Base-by-base conservation (phyloP, 495 filamentous ascomycete species). In the Pyronema domesticum region DNA sequence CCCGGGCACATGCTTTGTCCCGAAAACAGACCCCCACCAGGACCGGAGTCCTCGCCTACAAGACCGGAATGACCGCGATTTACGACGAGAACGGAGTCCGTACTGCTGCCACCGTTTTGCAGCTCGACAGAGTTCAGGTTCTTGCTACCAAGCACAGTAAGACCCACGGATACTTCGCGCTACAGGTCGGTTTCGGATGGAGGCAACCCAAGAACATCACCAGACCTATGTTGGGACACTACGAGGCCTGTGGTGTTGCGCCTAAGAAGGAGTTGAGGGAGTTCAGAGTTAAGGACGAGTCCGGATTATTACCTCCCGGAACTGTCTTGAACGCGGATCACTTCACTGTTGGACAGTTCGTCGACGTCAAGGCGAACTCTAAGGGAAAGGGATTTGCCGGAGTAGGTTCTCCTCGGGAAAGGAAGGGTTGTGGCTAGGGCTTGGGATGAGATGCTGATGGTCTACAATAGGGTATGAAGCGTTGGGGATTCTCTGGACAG, bases 61-160 rank as follows among this genome's bases (percentile, higher is more conserved):
- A 98, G 71, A 86, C 85, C 69, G 91, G 91, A 64, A 95, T 98
- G 83, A 94, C 86, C 10, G 89, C 84, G 51, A 70, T 94, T 57
- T 95, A 81, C 74, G 81, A 86, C 63, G 67, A 78, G 0, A 80
- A 83, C 35, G 89, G 88, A 30, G 76, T 74, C 54, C 82, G 91
- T 49, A 81, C 76, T 50, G 73, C 89, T 37, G 94, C 86, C 71
- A 98, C 91, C 7, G 85, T 98, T 51, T 77, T 98, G 37, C 91
- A 96, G 70, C 74, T 98, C 58, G 91, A 98, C 69, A 76, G 87
- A 47, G 85, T 89, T 34, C 85, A 95, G 64, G 86, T 94, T 1
- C 73, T 91, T 10, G 79, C 80, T 40, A 79, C 84, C 68, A 95
- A 95, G 76, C 91, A 85, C 37, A 72, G 76, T 18, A 67, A 79